Evolutionary conservation across 495 filamentous ascomycete genomes (phyloP).

Genomic region (Talaromyces ruber): DNA sequence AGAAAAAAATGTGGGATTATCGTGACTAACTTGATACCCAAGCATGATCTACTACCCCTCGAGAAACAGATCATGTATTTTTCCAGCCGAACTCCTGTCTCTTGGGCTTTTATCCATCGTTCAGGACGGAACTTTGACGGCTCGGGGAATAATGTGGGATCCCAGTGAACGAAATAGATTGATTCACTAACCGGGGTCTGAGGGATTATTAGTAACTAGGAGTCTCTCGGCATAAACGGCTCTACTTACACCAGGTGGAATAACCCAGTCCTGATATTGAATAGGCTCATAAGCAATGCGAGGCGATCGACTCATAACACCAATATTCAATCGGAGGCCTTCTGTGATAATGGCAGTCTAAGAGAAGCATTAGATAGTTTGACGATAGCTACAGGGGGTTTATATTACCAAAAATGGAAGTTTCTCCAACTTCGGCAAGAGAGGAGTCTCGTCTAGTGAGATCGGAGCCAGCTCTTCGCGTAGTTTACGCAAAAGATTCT

Average conservation of each 20-base stretch:
- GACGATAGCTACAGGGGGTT: neutral
- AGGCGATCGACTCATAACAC: slow-evolving; percentile 21
- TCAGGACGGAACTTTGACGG: slow-evolving; percentile 31
- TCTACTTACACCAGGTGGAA: slow-evolving; percentile 12
- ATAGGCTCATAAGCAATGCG: slow-evolving; percentile 24
- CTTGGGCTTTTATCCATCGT: slow-evolving; percentile 24
- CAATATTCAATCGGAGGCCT: slow-evolving; percentile 24
- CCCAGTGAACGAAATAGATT: slow-evolving; percentile 26
- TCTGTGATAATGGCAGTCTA: slow-evolving; percentile 29
- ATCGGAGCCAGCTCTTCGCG: slow-evolving; percentile 22
- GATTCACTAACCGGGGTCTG: slow-evolving; percentile 34
- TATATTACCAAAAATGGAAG: slow-evolving; percentile 11
- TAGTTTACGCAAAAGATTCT: slow-evolving; percentile 10
- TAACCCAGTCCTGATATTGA: slow-evolving; percentile 19
- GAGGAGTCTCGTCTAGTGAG: slow-evolving; percentile 2
- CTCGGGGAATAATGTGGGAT: slow-evolving; percentile 31
- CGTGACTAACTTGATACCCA: slow-evolving; percentile 19
- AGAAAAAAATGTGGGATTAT: slow-evolving; percentile 4
- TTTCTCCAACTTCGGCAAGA: slow-evolving; percentile 6
- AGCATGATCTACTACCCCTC: slow-evolving; percentile 18
- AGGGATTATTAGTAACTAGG: neutral
- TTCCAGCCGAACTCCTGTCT: slow-evolving; percentile 11
- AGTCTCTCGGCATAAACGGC: neutral
- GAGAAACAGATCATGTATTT: slow-evolving; percentile 20
- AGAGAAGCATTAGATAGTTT: neutral